Base-by-base conservation (phyloP, 75 land plant species). In the Pseudotsuga menziesii region DNA sequence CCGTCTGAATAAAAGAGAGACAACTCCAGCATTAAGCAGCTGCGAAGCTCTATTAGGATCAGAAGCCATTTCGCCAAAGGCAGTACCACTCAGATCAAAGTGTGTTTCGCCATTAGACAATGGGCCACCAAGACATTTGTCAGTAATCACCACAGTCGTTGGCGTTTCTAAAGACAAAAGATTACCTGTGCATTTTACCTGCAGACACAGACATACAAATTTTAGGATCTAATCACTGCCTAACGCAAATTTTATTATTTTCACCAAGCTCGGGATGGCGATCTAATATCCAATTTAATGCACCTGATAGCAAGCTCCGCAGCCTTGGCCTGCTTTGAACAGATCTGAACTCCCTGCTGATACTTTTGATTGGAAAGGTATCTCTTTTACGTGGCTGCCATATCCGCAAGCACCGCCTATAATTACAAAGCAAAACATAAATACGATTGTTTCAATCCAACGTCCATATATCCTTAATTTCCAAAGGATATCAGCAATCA, bases 321-420 rank as follows among this genome's bases (percentile, higher is more conserved):
- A 94, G 20, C 92, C 97, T 77, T 82, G 62, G n/a, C 97, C 97
- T 7, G 81, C 81, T 41, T 84, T 76, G 84, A 83, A 94, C n/a
- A 94, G 58, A 54, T 78, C 74, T 16, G 89, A 86, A 61, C 87
- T 85, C 27, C 89, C 92, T 0, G 97, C 97, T 1, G 90, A 63
- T 2, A 92, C 72, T 73, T 81, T 61, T 14, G 81, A 62, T 0
- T 83, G 84, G 57, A 88, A 88, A 17, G 94, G 94, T 17, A 89
- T 41, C 20, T 77, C 55, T 11, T 39, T 76, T 16, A 94, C 94
- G 14, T 57, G 76, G 26, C 26, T 81, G 0, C 83, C 83, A 75
- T 89, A 94, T 0, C 94, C 97, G 79, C 97, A 94, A 27, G 97
- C 94, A 14, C 97, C 97, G 29, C 97, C 96, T 81, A 86, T 29